Percentiles rank a stretch among this genome's conserved stretches.
Conservation (phyloP, 2,329 filamentous ascomycete species). For the Zasmidium citrigriseum region DNA sequence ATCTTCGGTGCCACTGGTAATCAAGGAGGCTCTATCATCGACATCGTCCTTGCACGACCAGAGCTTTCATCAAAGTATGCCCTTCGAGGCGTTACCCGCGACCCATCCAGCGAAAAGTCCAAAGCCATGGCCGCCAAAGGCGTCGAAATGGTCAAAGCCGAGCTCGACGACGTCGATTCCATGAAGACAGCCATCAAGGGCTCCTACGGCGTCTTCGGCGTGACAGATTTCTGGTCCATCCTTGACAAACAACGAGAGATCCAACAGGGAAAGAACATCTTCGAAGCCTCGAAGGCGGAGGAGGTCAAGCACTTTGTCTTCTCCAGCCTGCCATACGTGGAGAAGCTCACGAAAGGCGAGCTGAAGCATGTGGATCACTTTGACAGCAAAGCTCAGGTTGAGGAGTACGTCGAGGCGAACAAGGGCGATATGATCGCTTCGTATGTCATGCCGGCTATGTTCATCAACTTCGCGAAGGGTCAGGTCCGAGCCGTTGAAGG, state of each 20-base stretch:
- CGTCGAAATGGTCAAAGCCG: constrained; percentile 55
- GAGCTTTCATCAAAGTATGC: constrained; percentile 50
- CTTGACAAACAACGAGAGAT: constrained; percentile 34
- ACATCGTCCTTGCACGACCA: constrained; percentile 44
- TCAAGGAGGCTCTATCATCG: constrained; percentile 60
- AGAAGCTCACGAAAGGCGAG: constrained; percentile 32
- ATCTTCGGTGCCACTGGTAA: constrained; percentile 62
- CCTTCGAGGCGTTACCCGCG: constrained; percentile 59
- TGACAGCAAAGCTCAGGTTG: constrained; percentile 40
- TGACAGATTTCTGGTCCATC: constrained; percentile 53
- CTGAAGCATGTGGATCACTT: constrained; percentile 39
- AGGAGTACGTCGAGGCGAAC: constrained; percentile 34
- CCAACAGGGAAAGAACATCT: constrained; percentile 36
- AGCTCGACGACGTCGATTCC: constrained; percentile 51
- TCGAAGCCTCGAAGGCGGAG: constrained; percentile 31
- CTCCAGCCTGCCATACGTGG: constrained; percentile 33
- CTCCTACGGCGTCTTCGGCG: constrained; percentile 52
- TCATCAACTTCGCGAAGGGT: constrained; percentile 22
- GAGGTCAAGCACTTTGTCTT: constrained; percentile 43
- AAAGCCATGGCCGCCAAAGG: constrained; percentile 49
- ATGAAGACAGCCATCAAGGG: constrained; percentile 49
- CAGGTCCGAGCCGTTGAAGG: constrained; percentile 23
- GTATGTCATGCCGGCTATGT: constrained; percentile 29
- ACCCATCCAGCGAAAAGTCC: constrained; percentile 46
- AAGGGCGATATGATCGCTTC: constrained; percentile 26